Evolutionary conservation across 2,329 filamentous ascomycete species (phyloP).

Genomic region (Fragosphaeria purpurea): DNA sequence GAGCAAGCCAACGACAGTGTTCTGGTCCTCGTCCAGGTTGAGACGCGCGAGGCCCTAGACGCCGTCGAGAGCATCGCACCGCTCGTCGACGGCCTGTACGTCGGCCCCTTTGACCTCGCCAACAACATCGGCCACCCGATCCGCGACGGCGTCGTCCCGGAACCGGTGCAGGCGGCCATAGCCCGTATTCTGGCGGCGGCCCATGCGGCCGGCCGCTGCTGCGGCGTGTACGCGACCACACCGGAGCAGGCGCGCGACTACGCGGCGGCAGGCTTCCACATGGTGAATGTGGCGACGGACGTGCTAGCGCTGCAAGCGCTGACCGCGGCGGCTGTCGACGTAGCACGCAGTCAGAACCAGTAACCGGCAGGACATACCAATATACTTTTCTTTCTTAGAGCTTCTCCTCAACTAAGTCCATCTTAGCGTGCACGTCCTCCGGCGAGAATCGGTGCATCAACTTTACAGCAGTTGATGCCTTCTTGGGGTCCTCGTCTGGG

Average conservation of each 20-base stretch:
- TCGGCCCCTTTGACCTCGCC: conserved; percentile 57
- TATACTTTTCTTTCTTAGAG: neutral
- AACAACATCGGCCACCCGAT: conserved; percentile 55
- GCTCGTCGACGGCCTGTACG: conserved; percentile 54
- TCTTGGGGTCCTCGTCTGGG: conserved; percentile 41
- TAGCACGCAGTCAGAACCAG: conserved; percentile 28
- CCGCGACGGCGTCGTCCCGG: conserved; percentile 47
- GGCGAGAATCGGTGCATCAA: conserved; percentile 69
- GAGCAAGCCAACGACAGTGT: conserved; percentile 46
- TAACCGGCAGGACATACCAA: neutral
- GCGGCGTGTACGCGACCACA: conserved; percentile 47
- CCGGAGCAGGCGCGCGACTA: conserved; percentile 46
- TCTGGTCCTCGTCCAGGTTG: conserved; percentile 58
- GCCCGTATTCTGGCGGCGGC: conserved; percentile 47
- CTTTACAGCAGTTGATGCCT: conserved; percentile 52
- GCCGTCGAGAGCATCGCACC: conserved; percentile 52
- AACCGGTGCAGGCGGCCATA: conserved; percentile 50
- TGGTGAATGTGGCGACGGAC: conserved; percentile 50
- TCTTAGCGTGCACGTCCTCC: conserved; percentile 55
- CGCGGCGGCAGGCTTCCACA: conserved; percentile 49
- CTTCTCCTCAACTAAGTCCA: conserved; percentile 47
- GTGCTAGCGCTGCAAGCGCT: conserved; percentile 38
- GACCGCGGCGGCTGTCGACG: conserved; percentile 35
- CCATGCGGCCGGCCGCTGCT: conserved; percentile 55
- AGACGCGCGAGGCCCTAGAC: conserved; percentile 53